phyloP scores from a whole-genome alignment of 345 rosid species.

The Melaleuca quinquenervia region DNA sequence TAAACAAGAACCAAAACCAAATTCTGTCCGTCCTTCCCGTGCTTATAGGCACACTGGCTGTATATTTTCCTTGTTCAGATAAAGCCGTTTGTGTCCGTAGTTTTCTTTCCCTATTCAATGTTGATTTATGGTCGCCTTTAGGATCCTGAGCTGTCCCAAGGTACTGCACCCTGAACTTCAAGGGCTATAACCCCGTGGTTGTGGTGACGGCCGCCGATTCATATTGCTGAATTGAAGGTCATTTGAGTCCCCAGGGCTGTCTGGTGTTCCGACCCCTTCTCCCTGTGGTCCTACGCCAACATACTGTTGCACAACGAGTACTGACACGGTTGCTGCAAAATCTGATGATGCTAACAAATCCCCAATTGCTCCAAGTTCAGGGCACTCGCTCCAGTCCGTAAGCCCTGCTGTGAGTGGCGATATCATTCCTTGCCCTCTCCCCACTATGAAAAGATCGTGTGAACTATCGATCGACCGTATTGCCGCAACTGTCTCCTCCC shows the following conservation, averaged over 20 bases:
- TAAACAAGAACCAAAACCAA: neutral
- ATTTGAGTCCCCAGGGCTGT: constrained; percentile 24
- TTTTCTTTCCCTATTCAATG: neutral
- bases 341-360: constrained; percentile 93
- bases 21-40: neutral
- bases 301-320: constrained; percentile 78
- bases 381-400: constrained; percentile 99
- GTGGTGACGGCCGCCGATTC: constrained; percentile 2
- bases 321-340: constrained; percentile 68
- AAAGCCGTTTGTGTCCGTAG: neutral
- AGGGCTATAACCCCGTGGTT: neutral
- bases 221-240: constrained; percentile 10
- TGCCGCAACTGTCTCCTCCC: constrained; percentile 74
- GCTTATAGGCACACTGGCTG: neutral
- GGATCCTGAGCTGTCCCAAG: neutral
- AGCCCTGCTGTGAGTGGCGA: constrained; percentile 81
- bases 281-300: constrained; percentile 16
- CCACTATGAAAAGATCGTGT: constrained; percentile 79
- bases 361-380: constrained; percentile 92
- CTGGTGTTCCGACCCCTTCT: constrained; percentile 30
- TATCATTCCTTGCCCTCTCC: constrained; percentile 73
- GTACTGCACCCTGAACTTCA: neutral
- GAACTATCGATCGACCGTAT: constrained; percentile 54
- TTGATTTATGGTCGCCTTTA: neutral
- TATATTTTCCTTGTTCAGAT: neutral